phyloP scores from a whole-genome alignment of 1,139 yeast genomes.

The Candida sp. region DNA sequence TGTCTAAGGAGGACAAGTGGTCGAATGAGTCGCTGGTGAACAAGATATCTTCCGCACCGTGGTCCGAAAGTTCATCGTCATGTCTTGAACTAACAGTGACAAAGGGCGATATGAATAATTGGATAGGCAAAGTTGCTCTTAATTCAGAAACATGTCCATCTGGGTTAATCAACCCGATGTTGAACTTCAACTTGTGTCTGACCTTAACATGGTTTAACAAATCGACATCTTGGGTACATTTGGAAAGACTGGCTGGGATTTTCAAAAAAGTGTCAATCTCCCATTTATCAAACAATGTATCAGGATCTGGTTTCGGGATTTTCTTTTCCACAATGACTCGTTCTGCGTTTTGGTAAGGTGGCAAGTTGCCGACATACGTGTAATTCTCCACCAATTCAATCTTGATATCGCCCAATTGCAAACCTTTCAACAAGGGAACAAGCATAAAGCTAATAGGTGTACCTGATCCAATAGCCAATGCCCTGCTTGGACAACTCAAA shows the following conservation, averaged over 20 bases:
- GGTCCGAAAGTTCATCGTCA: constrained; percentile 24
- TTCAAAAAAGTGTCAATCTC: constrained; percentile 62
- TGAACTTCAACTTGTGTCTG: constrained; percentile 70
- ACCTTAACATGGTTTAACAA: constrained; percentile 64
- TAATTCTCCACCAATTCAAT: constrained; percentile 70
- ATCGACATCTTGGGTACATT: constrained; percentile 87
- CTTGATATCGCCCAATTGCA: constrained; percentile 72
- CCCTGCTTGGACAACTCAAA: constrained; percentile 84
- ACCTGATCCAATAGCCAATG: constrained; percentile 87
- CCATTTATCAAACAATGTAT: constrained; percentile 70
- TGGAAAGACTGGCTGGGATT: constrained; percentile 73
- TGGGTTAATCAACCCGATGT: constrained; percentile 67
- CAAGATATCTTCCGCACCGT: constrained; percentile 33
- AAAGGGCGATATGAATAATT: constrained; percentile 78
- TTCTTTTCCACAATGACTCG: constrained; percentile 50
- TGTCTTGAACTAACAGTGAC: constrained; percentile 66
- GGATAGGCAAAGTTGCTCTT: constrained; percentile 74
- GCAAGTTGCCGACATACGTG: constrained; percentile 61
- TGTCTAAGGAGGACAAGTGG: constrained; percentile 17
- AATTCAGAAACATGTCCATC: constrained; percentile 81
- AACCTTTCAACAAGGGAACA: constrained; percentile 84
- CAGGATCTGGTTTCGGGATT: constrained; percentile 25
- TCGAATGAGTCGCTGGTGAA: constrained; percentile 32
- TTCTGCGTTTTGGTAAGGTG: constrained; percentile 63
- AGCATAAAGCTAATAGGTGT: constrained; percentile 72